Conservation (phyloP, 352 stramenopile species). For the Globisporangium uncinulatum region DNA sequence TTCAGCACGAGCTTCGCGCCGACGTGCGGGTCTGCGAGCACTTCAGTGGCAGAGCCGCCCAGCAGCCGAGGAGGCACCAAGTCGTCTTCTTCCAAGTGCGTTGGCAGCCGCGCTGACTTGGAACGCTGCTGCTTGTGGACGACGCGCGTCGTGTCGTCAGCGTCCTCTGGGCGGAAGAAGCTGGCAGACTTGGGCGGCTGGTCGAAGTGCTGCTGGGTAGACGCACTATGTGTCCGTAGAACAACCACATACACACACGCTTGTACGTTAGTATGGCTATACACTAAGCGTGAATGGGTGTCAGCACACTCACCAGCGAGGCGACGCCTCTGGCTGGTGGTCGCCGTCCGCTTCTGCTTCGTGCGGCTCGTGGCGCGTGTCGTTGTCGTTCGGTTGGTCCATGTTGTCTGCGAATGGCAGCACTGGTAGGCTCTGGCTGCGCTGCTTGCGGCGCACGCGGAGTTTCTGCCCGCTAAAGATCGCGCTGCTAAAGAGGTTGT, state of each 20-base stretch:
- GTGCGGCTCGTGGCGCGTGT: background rate
- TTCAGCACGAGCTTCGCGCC: slow-evolving; percentile 43
- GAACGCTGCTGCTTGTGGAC: slow-evolving; percentile 17
- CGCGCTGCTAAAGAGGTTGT: slow-evolving; percentile 34
- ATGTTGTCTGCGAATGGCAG: slow-evolving; percentile 15
- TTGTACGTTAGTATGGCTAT: too few species aligned
- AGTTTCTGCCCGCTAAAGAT: slow-evolving; percentile 38
- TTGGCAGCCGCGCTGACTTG: slow-evolving; percentile 23
- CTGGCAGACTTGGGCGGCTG: slow-evolving; percentile 8
- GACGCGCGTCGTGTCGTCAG: background rate
- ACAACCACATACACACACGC: background rate
- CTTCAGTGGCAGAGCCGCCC: slow-evolving; percentile 34
- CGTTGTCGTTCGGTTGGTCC: slow-evolving; percentile 7
- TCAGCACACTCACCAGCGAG: background rate
- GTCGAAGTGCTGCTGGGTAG: slow-evolving; percentile 5
- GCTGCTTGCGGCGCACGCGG: slow-evolving; percentile 36
- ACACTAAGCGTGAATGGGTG: too few species aligned
- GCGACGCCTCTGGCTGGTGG: slow-evolving; percentile 9
- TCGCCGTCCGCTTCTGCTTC: background rate
- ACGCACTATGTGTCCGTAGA: slow-evolving; percentile 9
- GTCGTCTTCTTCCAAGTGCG: slow-evolving; percentile 26
- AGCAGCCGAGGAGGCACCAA: slow-evolving; percentile 38
- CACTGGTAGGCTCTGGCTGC: slow-evolving; percentile 32
- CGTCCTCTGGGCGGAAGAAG: slow-evolving; percentile 6
- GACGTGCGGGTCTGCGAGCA: slow-evolving; percentile 37